These are phyloP conservation scores for Fennellomyces sp. DNA, from an alignment of 371 early-diverging fungal genomes.

Conservation along the genomic window DNA sequence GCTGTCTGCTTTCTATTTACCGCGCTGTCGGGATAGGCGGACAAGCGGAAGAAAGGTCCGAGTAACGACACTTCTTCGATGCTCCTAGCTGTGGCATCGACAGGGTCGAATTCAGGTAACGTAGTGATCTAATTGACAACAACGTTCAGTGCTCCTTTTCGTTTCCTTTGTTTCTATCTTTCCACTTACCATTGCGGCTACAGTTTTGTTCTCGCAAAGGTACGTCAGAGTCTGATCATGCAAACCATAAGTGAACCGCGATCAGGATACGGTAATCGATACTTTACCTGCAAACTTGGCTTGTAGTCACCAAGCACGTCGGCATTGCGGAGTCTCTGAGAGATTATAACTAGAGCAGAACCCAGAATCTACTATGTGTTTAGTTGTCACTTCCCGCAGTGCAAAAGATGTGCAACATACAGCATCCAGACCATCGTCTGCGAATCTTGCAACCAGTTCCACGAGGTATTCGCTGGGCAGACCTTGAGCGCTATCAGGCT, in stretches of 20 bases:
- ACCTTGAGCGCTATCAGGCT: slow-evolving; percentile 47
- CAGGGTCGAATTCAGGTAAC: slow-evolving; percentile 66
- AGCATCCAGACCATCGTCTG: slow-evolving; percentile 60
- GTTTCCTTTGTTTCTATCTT: background rate
- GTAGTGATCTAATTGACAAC: slow-evolving; percentile 44
- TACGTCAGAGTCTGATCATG: slow-evolving; percentile 40
- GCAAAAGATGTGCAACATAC: background rate
- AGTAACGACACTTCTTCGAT: slow-evolving; percentile 72
- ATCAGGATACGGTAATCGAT: background rate
- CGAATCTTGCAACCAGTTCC: slow-evolving; percentile 56
- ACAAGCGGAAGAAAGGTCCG: slow-evolving; percentile 74
- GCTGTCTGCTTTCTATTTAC: slow-evolving; percentile 26
- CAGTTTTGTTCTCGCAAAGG: slow-evolving; percentile 51
- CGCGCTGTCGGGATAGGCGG: slow-evolving; percentile 61
- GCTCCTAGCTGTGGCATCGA: slow-evolving; percentile 49
- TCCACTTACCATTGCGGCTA: slow-evolving; percentile 57
- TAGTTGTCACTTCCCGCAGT: too few relatives aligned
- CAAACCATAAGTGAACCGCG: background rate
- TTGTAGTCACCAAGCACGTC: slow-evolving; percentile 64
- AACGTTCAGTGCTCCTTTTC: slow-evolving; percentile 14
- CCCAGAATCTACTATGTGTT: slow-evolving; percentile 60
- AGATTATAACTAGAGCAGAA: slow-evolving; percentile 50
- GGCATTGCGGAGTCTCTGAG: slow-evolving; percentile 35
- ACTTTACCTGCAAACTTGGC: slow-evolving; percentile 48
- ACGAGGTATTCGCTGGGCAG: slow-evolving; percentile 55